Base-by-base conservation (phyloP, 2,329 filamentous ascomycete species). In the Monosporascus cannonballus region DNA sequence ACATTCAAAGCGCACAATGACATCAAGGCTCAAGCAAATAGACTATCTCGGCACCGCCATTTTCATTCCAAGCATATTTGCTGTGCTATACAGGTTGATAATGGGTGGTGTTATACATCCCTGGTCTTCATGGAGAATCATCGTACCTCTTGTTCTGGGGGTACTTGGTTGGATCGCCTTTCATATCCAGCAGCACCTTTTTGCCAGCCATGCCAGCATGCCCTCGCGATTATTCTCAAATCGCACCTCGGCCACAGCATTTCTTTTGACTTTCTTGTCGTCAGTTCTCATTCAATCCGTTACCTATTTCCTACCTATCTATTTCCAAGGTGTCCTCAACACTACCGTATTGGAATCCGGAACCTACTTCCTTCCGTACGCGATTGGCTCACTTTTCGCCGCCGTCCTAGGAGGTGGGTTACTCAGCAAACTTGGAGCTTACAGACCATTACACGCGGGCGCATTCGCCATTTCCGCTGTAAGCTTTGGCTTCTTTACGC, bases 21-120 rank as follows among this genome's bases (percentile, higher is more conserved):
- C 51, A 38, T 39, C 25, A 18, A 34, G 27, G 15, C 46, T 17
- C 20, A 51, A 22, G 5, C 41, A 24, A 22, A 57, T 71, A 36
- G 73, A 78, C 54, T 68, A 58, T 14, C 39, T 66, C 1, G 73
- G 72, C 3, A 71, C 65, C 14, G 50, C 54, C 11, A 53, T 73
- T 1, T 63, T 75, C 49, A 66, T 70, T 2, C 59, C 56, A 1
- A 64, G 66, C 0, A 60, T 67, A 4, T 58, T 66, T 5, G 56
- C 69, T n/a, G 50, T 73, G 1, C 64, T 75, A 5, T 61, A 71
- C 24, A 61, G 68, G 2, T 59, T 74, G 25, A 67, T 64, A 36
- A 68, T 61, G 34, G 58, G 51, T 8, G 56, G 53, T 22, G 24
- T 6, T 25, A 39, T 25, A 22, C 51, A 51, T 42, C 51, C 53